A percentile compares a stretch with the other conserved stretches of the same genome.
Conservation (phyloP, 2,329 filamentous ascomycete species). For the Aspergillus niger region DNA sequence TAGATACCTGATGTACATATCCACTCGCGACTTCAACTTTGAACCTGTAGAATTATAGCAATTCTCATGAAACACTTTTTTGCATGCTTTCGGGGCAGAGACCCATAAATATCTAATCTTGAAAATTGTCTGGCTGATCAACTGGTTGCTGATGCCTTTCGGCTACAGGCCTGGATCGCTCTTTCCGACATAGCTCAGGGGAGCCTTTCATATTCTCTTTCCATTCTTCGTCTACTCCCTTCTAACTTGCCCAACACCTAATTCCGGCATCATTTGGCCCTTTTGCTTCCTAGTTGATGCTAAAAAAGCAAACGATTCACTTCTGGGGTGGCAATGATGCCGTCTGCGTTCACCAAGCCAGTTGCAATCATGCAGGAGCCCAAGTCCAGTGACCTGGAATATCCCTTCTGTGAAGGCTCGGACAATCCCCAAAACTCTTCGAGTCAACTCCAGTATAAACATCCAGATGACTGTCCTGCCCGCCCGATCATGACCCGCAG, state of each 20-base stretch:
- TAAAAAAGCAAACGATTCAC: background rate
- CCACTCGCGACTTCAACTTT: constrained; percentile 33
- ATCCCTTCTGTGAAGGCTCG: background rate
- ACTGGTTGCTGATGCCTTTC: background rate
- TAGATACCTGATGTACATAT: constrained; percentile 48
- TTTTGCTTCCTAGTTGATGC: background rate
- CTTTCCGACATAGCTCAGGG: constrained; percentile 8
- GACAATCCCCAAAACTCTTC: background rate
- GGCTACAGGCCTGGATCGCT: background rate
- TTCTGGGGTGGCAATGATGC: background rate
- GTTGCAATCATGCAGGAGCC: background rate
- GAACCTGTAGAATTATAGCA: constrained; percentile 47
- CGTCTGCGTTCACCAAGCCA: background rate
- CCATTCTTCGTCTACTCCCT: background rate
- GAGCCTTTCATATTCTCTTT: background rate
- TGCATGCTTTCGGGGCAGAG: background rate
- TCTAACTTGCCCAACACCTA: background rate
- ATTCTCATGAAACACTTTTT: constrained; percentile 26
- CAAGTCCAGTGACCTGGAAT: background rate
- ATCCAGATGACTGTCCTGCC: background rate
- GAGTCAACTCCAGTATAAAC: background rate
- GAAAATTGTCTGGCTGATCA: background rate
- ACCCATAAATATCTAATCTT: background rate
- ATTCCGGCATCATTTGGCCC: too few species aligned
- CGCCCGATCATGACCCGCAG: background rate